Evolutionary conservation across 169 alveolate species (phyloP).

Genomic region (Condylostoma magnum): DNA sequence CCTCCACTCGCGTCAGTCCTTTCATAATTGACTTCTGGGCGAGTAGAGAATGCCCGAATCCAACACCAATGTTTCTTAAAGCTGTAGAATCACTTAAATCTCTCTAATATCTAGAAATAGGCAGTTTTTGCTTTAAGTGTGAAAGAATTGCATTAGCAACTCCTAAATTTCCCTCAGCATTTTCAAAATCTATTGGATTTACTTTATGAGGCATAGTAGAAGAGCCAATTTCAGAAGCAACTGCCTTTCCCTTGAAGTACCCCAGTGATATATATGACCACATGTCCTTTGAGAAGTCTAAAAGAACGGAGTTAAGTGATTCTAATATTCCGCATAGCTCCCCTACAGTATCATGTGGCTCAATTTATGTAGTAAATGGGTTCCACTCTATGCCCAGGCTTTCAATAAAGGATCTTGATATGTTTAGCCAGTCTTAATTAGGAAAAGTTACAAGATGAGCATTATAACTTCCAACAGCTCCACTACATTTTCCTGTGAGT

Average conservation of each 20-base stretch:
- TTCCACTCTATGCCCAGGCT: constrained; percentile 81
- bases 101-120: constrained; percentile 92
- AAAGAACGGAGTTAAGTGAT: constrained; percentile 82
- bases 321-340: constrained; percentile 79
- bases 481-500: constrained; percentile 91
- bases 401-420: constrained; percentile 75
- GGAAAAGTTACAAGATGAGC: constrained; percentile 92
- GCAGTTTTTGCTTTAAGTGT: constrained; percentile 83
- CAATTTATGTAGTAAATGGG: constrained; percentile 93
- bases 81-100: constrained; percentile 96
- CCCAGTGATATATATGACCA: constrained; percentile 90
- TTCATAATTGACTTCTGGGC: constrained; percentile 76
- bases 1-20: constrained; percentile 83
- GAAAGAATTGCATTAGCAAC: constrained; percentile 86
- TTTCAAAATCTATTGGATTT: constrained; percentile 96
- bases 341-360: constrained; percentile 93
- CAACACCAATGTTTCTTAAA: constrained; percentile 90
- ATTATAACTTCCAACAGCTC: constrained; percentile 96
- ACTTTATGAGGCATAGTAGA: constrained; percentile 98
- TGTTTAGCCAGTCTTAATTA: constrained; percentile 84
- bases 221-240: constrained; percentile 92
- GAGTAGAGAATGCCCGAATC: constrained; percentile 80
- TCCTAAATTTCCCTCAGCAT: constrained; percentile 96
- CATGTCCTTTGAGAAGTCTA: constrained; percentile 92
- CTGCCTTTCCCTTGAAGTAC: constrained; percentile 49